Evolutionary conservation across 83 land plant species (phyloP).

Genomic region (Picea mariana): DNA sequence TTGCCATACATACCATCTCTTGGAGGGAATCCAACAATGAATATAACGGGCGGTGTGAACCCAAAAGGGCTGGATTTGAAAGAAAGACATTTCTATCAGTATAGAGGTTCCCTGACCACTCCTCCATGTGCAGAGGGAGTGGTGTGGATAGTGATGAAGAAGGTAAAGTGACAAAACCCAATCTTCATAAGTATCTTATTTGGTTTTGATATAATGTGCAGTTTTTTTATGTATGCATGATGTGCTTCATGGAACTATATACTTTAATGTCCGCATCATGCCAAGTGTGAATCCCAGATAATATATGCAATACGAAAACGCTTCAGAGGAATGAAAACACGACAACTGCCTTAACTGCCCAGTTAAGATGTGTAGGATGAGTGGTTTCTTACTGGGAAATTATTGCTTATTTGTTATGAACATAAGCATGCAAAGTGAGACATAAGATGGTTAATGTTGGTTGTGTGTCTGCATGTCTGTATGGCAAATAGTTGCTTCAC

Average conservation of each 20-base stretch:
- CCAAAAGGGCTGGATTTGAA: not conserved
- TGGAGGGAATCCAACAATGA: not conserved
- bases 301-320: no score
- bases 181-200: not conserved
- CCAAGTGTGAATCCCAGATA: no score
- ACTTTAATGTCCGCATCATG: no score
- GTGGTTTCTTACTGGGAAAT: not conserved
- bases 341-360: not conserved
- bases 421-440: not conserved
- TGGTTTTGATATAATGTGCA: not conserved
- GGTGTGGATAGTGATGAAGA: conserved; percentile 17
- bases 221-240: not conserved
- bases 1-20: conserved; percentile 6
- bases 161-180: conserved; percentile 2
- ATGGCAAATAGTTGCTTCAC: not conserved
- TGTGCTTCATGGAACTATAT: not conserved
- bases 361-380: not conserved
- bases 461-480: not conserved
- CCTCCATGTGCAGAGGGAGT: conserved; percentile 21
- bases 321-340: no score
- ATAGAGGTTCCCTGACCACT: conserved; percentile 15
- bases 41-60: not conserved
- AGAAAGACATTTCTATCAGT: not conserved
- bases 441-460: not conserved
- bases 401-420: not conserved